These are phyloP conservation scores for Teratosphaeria epicoccoides DNA, from an alignment of 2,329 filamentous ascomycete genomes.

Conservation along the genomic window DNA sequence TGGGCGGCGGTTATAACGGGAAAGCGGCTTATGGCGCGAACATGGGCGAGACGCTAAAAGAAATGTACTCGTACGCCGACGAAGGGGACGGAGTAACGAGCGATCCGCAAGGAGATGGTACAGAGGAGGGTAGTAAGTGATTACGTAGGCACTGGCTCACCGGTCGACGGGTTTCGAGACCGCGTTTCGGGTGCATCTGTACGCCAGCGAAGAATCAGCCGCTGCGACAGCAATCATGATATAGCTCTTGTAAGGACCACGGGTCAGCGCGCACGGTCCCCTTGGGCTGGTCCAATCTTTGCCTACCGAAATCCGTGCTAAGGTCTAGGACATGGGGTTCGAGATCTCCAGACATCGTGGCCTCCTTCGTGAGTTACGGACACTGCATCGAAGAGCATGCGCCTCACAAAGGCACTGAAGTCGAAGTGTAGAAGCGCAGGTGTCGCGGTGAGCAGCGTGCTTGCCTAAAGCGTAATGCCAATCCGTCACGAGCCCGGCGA, in stretches of 20 bases:
- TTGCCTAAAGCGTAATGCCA: too few species aligned
- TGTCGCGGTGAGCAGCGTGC: background rate
- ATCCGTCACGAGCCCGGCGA: too few species aligned
- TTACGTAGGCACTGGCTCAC: background rate
- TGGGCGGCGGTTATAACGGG: background rate
- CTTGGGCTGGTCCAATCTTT: background rate
- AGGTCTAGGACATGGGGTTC: background rate
- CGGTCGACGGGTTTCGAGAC: background rate
- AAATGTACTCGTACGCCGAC: background rate
- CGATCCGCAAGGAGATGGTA: background rate
- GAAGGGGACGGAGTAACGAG: background rate
- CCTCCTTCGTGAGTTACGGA: too few species aligned
- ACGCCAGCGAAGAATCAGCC: too few species aligned
- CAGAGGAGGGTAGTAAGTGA: background rate
- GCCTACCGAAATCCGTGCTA: background rate
- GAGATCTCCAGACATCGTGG: too few species aligned
- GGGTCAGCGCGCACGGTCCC: background rate
- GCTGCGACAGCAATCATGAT: background rate
- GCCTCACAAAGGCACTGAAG: too few species aligned
- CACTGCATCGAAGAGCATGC: too few species aligned
- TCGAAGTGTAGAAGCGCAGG: too few species aligned
- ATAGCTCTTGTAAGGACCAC: background rate
- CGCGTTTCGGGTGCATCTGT: background rate
- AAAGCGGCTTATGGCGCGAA: background rate
- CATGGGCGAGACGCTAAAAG: background rate